These are phyloP conservation scores for Phaeodactylum tricornutum DNA, from an alignment of 108 stramenopile species.

Conservation along the genomic window DNA sequence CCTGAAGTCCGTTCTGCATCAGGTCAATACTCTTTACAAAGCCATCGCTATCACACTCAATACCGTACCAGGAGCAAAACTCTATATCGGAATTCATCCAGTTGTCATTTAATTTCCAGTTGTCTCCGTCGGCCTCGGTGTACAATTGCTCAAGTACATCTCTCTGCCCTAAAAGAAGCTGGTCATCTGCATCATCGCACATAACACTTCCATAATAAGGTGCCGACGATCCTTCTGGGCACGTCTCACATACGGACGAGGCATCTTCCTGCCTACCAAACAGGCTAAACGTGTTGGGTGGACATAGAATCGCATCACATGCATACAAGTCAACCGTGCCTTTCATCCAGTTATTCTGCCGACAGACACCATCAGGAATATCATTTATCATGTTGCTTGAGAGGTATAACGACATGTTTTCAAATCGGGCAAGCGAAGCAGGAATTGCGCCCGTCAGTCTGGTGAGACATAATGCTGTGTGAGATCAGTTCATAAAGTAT, in stretches of 20 bases:
- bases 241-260: slow-evolving; percentile 39
- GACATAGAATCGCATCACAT: slow-evolving; percentile 82
- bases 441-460: slow-evolving; percentile 31
- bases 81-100: slow-evolving; percentile 37
- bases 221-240: slow-evolving; percentile 27
- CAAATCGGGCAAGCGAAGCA: slow-evolving; percentile 17
- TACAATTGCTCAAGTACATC: slow-evolving; percentile 44
- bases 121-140: slow-evolving; percentile 16
- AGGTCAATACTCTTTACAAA: slow-evolving; percentile 41
- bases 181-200: slow-evolving; percentile 35
- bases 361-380: slow-evolving; percentile 28
- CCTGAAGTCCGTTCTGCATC: slow-evolving; percentile 9
- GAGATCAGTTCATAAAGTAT: too few relatives aligned
- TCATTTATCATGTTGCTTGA: slow-evolving; percentile 53
- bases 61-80: slow-evolving; percentile 42
- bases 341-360: slow-evolving; percentile 27
- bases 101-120: slow-evolving; percentile 24
- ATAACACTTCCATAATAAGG: slow-evolving; percentile 46
- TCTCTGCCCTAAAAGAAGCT: slow-evolving; percentile 32
- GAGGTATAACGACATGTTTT: slow-evolving; percentile 24
- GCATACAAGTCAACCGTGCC: slow-evolving; percentile 38
- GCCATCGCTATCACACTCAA: slow-evolving; percentile 27
- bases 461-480: too few relatives aligned
- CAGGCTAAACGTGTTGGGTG: slow-evolving; percentile 37
- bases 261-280: slow-evolving; percentile 35